Percentiles rank a stretch among this genome's conserved stretches.
These are phyloP conservation scores for Jatropha podagrica DNA, from an alignment of 441 rosid genomes.

Conservation along the genomic window DNA sequence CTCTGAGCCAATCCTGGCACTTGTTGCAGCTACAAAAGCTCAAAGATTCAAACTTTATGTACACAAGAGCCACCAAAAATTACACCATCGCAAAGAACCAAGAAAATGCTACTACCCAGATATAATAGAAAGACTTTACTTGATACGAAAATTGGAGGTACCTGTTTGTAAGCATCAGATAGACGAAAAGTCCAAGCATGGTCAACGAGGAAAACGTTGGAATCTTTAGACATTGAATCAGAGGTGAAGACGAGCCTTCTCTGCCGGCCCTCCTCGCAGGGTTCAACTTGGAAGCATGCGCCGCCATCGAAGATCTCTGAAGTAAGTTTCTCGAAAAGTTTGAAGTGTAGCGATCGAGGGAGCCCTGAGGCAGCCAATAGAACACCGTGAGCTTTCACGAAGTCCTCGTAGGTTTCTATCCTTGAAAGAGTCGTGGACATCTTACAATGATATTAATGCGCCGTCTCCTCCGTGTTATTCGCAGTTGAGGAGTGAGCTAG, in stretches of 20 bases:
- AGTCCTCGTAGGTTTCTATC: conserved; percentile 67
- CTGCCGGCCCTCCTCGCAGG: conserved; percentile 60
- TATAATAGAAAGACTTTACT: background rate
- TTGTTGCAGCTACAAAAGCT: conserved; percentile 66
- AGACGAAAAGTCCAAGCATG: conserved; percentile 98
- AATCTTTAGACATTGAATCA: conserved; percentile 53
- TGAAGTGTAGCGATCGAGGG: conserved; percentile 60
- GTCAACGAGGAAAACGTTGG: conserved; percentile 80
- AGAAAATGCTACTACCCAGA: background rate
- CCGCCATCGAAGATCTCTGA: conserved; percentile 86
- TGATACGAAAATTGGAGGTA: conserved; percentile 8
- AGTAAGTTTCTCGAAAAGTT: conserved; percentile 65
- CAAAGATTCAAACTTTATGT: conserved; percentile 16
- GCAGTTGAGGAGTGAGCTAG: background rate
- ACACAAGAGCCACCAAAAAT: conserved; percentile 11
- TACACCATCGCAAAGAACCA: background rate
- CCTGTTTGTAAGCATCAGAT: conserved; percentile 79
- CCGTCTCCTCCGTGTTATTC: background rate
- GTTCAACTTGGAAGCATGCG: conserved; percentile 67
- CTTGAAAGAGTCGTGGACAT: conserved; percentile 19
- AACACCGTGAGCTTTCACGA: conserved; percentile 70
- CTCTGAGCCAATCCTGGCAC: conserved; percentile 86
- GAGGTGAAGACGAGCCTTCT: conserved; percentile 70
- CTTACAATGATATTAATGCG: background rate
- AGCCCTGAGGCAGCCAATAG: conserved; percentile 83